phyloP scores from a whole-genome alignment of 495 filamentous ascomycete genomes.

The Xylaria venustula region DNA sequence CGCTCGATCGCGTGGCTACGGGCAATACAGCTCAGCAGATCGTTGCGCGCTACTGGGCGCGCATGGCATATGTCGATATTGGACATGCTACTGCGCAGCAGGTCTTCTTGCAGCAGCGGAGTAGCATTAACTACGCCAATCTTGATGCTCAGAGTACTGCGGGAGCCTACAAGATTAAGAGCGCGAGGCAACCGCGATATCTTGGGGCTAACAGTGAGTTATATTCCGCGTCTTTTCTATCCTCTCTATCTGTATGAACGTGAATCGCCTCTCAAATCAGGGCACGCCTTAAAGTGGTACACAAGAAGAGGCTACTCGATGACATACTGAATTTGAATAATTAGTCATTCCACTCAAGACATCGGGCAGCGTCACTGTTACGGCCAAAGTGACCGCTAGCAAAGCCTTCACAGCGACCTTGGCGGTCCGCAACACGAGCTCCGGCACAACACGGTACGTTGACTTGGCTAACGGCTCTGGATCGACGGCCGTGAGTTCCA shows the following conservation, averaged over 20 bases:
- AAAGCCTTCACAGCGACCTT: slow-evolving; percentile 33
- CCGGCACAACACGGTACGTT: slow-evolving; percentile 28
- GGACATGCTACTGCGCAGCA: slow-evolving; percentile 37
- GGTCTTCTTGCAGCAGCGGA: slow-evolving; percentile 29
- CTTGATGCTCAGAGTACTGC: slow-evolving; percentile 31
- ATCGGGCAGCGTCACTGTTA: slow-evolving; percentile 22
- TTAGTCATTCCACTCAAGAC: slow-evolving; percentile 29
- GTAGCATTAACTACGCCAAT: slow-evolving; percentile 40
- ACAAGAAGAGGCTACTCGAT: no score
- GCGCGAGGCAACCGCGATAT: slow-evolving; percentile 39
- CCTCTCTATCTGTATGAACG: not conserved
- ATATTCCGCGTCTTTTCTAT: not conserved
- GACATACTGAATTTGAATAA: not conserved
- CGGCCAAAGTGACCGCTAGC: slow-evolving; percentile 25
- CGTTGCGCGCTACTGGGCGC: slow-evolving; percentile 45
- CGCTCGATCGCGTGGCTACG: slow-evolving; percentile 33
- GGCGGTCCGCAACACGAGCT: slow-evolving; percentile 30
- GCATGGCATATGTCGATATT: slow-evolving; percentile 48
- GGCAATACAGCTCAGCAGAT: slow-evolving; percentile 35
- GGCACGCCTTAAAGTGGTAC: not conserved
- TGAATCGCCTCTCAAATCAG: not conserved
- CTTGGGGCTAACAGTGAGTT: slow-evolving; percentile 42
- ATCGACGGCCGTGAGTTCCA: slow-evolving; percentile 23
- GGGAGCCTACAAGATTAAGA: slow-evolving; percentile 43
- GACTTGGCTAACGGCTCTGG: slow-evolving; percentile 25